Conservation (phyloP, 495 filamentous ascomycete genomes). For the Oidiodendron maius region DNA sequence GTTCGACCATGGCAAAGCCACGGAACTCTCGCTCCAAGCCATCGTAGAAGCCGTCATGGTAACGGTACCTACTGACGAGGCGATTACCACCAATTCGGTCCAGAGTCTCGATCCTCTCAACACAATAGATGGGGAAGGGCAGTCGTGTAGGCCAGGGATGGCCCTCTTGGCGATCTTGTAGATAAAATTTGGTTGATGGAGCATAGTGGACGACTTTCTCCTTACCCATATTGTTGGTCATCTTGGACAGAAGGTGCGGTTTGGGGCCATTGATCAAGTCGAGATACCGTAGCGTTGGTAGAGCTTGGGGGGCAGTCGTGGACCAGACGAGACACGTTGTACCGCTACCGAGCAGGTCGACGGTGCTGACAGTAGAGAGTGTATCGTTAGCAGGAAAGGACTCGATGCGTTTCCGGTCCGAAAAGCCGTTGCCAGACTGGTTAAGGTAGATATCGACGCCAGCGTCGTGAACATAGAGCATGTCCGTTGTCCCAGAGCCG, state of each 20-base stretch:
- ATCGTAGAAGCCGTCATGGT: slow-evolving; percentile 34
- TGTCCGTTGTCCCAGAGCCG: slow-evolving; percentile 29
- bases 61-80: slow-evolving; percentile 18
- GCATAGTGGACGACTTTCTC: slow-evolving; percentile 22
- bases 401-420: background rate
- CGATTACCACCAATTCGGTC: slow-evolving; percentile 19
- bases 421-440: slow-evolving; percentile 4
- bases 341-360: slow-evolving; percentile 30
- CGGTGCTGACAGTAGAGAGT: slow-evolving; percentile 9
- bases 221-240: slow-evolving; percentile 17
- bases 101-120: slow-evolving; percentile 5
- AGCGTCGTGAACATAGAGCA: slow-evolving; percentile 23
- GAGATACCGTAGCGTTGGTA: slow-evolving; percentile 2
- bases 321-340: slow-evolving; percentile 26
- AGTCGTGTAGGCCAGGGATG: slow-evolving; percentile 26
- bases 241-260: slow-evolving; percentile 12
- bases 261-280: background rate
- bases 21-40: slow-evolving; percentile 27
- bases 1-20: slow-evolving; percentile 31
- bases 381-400: slow-evolving; percentile 1
- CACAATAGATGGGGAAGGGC: slow-evolving; percentile 27
- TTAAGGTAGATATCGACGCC: slow-evolving; percentile 12
- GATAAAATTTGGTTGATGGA: slow-evolving; percentile 27
- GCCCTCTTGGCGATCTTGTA: slow-evolving; percentile 19
- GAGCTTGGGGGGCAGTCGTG: slow-evolving; percentile 9